Conservation (phyloP, 2,329 filamentous ascomycete genomes). For the Pseudogymnoascus sp. region DNA sequence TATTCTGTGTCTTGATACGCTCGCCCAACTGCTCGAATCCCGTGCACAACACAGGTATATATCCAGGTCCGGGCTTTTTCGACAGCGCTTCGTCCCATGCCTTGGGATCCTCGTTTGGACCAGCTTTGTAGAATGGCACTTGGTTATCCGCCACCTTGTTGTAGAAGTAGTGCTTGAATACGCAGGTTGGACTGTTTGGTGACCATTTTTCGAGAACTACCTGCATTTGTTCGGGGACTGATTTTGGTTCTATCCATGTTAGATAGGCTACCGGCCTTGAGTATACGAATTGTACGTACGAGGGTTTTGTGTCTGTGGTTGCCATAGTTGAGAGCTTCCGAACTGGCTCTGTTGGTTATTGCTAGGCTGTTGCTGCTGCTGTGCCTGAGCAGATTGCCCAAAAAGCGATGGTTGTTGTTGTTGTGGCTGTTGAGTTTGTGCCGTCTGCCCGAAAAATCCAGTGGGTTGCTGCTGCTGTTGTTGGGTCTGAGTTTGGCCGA, state of each 20-base stretch:
- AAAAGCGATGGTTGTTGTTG: conserved; percentile 30
- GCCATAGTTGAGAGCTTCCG: conserved; percentile 20
- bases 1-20: conserved; percentile 63
- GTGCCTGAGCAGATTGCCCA: conserved; percentile 29
- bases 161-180: conserved; percentile 80
- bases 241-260: conserved; percentile 51
- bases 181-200: conserved; percentile 56
- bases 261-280: conserved; percentile 5
- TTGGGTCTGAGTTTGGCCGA: conserved; percentile 15
- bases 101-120: conserved; percentile 60
- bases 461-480: conserved; percentile 14
- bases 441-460: conserved; percentile 13
- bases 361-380: conserved; percentile 26
- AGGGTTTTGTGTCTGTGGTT: conserved; percentile 22
- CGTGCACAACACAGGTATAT: conserved; percentile 66
- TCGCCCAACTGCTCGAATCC: conserved; percentile 66
- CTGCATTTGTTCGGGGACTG: conserved; percentile 64
- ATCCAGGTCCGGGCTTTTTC: conserved; percentile 67
- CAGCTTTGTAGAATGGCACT: conserved; percentile 68
- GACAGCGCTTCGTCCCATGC: conserved; percentile 80
- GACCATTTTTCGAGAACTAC: conserved; percentile 68
- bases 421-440: conserved; percentile 21
- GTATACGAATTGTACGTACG: conserved; percentile 16
- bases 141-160: conserved; percentile 69
- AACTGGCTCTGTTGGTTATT: conserved; percentile 18